Evolutionary conservation across 306 rosid genomes (phyloP), one percentile per base, ranked within the genome.

Genomic region (Dalbergia oliveri): DNA sequence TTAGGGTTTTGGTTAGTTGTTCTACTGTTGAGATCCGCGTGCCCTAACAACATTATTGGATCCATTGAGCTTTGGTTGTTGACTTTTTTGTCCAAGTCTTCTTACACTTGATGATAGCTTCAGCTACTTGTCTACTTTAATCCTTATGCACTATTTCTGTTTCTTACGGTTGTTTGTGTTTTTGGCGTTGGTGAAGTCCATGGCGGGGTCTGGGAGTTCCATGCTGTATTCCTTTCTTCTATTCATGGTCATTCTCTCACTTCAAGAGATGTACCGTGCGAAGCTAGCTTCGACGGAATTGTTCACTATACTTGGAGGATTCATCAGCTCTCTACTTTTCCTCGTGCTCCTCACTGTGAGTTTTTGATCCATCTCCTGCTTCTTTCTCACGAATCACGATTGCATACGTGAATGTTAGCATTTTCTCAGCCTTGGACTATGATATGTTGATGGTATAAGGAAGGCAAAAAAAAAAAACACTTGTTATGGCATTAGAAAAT

Each of bases 251-350:
- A 90, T 89, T 78, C 97, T 96, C 73, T 96, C 99, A 3, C 98
- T 96, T 80, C 98, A 93, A 90, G 94, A 91, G 83, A 87, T 96
- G 93, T 93, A 93, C 79, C 91, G 99, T 73, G 94, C 85, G 81
- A 91, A 90, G 79, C 81, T 96, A 73, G 98, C 99, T 3, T 96
- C 97, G 2, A 81, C 97, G 0, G 98, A 96, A 83, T 81, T 96
- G 41, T 93, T 80, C 87, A 96, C 98, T 26, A 96, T 93, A 79
- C 92, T 90, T 33, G 99, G 99, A 83, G 99, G 98, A 8, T 93
- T 96, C 89, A 71, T 26, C 73, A 96, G 99, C 77, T 93, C 99
- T 73, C 97, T 91, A 69, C 69, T 93, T 2, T 96, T 96, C 86
- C 98, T 96, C 59, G 91, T 85, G 79, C 91, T 91, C 73, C 91